Evolutionary conservation across 179 eudicot genomes (phyloP).

Genomic region (Vitellaria paradoxa): DNA sequence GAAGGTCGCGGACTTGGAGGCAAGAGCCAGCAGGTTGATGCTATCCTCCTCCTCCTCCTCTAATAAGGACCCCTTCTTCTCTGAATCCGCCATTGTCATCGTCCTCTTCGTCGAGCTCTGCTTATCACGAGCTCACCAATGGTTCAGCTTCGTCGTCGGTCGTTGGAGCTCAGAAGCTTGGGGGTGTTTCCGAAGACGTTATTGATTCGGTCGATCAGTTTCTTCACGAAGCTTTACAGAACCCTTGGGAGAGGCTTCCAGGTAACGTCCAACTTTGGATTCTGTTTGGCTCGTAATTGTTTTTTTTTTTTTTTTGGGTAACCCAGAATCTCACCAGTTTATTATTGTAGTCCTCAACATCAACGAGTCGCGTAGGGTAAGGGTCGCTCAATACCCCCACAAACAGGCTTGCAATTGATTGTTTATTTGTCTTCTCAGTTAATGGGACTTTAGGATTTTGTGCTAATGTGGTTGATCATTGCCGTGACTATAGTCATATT

Average conservation of each 20-base stretch:
- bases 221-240: slow-evolving; percentile 87
- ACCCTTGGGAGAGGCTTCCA: slow-evolving; percentile 91
- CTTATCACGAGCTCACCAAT: slow-evolving; percentile 30
- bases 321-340: too few relatives aligned
- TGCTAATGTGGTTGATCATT: background rate
- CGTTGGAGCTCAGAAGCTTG: slow-evolving; percentile 13
- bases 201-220: too few relatives aligned
- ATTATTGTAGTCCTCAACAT: too few relatives aligned
- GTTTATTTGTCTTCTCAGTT: too few relatives aligned
- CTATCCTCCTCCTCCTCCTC: slow-evolving; percentile 55
- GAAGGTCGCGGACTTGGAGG: slow-evolving; percentile 95
- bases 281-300: background rate
- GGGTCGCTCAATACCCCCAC: too few relatives aligned
- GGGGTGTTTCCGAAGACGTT: slow-evolving; percentile 48
- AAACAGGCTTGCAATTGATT: too few relatives aligned
- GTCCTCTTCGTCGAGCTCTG: too few relatives aligned
- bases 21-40: slow-evolving; percentile 61
- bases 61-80: slow-evolving; percentile 25
- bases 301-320: background rate
- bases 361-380: too few relatives aligned
- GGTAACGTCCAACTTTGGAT: slow-evolving; percentile 33
- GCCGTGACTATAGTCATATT: background rate
- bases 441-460: too few relatives aligned
- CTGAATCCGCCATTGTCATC: slow-evolving; percentile 12
- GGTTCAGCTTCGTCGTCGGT: slow-evolving; percentile 18